Percentiles rank a stretch among this genome's conserved stretches.
Evolutionary conservation across 139 green algal genomes (phyloP).

Genomic region (Eudorina sp.): DNA sequence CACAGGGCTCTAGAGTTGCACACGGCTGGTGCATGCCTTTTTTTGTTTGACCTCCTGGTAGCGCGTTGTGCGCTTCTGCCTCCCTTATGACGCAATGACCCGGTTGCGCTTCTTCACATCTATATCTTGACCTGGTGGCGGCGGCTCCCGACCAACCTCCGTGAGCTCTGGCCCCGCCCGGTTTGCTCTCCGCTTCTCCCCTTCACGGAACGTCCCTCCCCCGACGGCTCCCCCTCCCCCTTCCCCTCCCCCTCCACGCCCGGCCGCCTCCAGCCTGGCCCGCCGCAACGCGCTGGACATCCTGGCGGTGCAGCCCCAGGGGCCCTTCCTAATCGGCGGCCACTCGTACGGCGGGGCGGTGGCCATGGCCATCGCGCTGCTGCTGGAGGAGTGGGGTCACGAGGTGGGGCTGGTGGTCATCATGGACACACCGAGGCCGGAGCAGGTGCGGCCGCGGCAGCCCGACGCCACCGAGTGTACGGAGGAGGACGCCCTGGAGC

Average conservation of each 20-base stretch:
- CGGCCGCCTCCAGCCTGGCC: slow-evolving; percentile 63
- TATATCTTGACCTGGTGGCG: too few relatives aligned
- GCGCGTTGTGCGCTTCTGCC: too few relatives aligned
- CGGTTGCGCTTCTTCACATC: too few relatives aligned
- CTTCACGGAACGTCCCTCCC: slow-evolving; percentile 1
- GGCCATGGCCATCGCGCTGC: slow-evolving; percentile 85
- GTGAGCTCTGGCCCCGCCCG: too few relatives aligned
- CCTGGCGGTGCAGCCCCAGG: slow-evolving; percentile 80
- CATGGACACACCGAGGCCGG: slow-evolving; percentile 84
- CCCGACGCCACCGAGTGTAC: slow-evolving; percentile 68
- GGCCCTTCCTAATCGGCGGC: slow-evolving; percentile 89
- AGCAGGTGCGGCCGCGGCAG: slow-evolving; percentile 70
- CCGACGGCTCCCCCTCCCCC: not conserved
- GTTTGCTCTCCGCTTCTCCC: too few relatives aligned
- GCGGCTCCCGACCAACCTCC: too few relatives aligned
- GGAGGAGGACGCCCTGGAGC: slow-evolving; percentile 87
- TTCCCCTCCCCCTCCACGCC: not conserved
- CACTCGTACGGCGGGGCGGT: slow-evolving; percentile 91
- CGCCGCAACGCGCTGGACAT: slow-evolving; percentile 84
- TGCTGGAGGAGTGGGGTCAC: slow-evolving; percentile 86
- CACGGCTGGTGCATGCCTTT: too few relatives aligned
- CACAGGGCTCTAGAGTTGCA: too few relatives aligned
- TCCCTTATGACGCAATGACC: too few relatives aligned
- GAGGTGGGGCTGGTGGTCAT: slow-evolving; percentile 86
- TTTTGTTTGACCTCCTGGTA: too few relatives aligned